Evolutionary conservation across 169 alveolate species (phyloP), one percentile per base, ranked within the genome.

Genomic region (Cryptosporidium sp.): DNA sequence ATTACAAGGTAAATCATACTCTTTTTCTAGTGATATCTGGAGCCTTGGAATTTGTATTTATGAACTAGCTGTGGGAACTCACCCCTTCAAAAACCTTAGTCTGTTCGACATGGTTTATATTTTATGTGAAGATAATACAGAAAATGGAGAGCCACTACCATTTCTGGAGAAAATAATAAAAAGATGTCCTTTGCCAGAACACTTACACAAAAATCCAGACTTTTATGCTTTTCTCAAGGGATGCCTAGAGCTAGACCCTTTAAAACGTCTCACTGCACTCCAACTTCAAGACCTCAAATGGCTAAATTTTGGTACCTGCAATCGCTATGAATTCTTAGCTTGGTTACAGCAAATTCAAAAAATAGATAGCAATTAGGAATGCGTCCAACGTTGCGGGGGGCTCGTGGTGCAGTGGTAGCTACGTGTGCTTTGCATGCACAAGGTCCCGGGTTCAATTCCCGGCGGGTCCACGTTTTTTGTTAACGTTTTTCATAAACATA

Each of bases 21-120:
- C 96, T 6, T 92, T 86, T 69, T 91, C 95, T 31, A 91, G 95
- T 23, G 98, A 95, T 80, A 91, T 95, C n/a, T 95, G 98, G 96
- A 85, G 95, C 23, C 75, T 95, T 23, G 98, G 98, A 39, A 69
- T 95, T 18, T 91, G 94, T 18, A 85, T 95, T 3, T 86, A 91
- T 70, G 98, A 95, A 72, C 68, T 95, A 68, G 97, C 96, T 5
- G 91, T 92, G 8, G 98, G 98, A 29, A 44, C 39, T 9, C 95
- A 94, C 75, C 97, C 98, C 35, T 95, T 80, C 53, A 80, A 80
- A 80, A 80, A 53, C 35, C 68, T 62, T 3, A 80, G 89, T 45
- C 75, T 80, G 7, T 80, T 80, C 29, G 89, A 80, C 26, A 80
- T 80, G 89, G 89, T 80, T 62, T 62, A 80, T 48, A 61, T 80